A percentile compares a stretch with the other conserved stretches of the same genome.
Evolutionary conservation across 805 yeast species (phyloP).

Genomic region (Scheffersomyces ergatensis): DNA sequence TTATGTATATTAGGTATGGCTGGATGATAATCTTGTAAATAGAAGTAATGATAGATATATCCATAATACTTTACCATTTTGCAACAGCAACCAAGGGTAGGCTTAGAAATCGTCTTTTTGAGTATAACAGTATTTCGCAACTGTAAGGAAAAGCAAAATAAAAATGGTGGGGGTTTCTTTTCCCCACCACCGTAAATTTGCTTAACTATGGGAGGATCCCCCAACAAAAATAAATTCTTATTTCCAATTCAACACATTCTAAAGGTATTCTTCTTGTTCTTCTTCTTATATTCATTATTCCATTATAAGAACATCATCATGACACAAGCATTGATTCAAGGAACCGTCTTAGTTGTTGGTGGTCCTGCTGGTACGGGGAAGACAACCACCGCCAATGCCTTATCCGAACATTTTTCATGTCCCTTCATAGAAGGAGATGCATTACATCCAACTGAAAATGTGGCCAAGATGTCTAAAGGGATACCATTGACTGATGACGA

Average conservation of each 20-base stretch:
- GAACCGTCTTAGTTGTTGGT: slow-evolving; percentile 62
- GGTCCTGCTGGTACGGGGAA: slow-evolving; percentile 98
- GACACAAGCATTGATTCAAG: slow-evolving; percentile 6
- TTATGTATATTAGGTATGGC: not conserved
- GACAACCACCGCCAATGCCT: slow-evolving; percentile 63
- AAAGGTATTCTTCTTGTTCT: too few species aligned
- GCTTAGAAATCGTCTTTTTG: too few species aligned
- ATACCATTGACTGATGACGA: slow-evolving; percentile 86
- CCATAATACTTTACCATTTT: too few species aligned
- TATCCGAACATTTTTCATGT: slow-evolving; percentile 46
- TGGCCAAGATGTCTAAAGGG: slow-evolving; percentile 80
- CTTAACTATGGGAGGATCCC: too few species aligned
- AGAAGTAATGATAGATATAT: not conserved
- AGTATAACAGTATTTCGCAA: too few species aligned
- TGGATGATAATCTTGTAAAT: not conserved
- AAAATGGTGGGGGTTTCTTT: too few species aligned
- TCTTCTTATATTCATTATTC: not conserved
- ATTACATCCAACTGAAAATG: slow-evolving; percentile 67
- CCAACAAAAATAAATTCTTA: too few species aligned
- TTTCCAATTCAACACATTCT: too few species aligned
- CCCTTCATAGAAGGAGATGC: slow-evolving; percentile 84
- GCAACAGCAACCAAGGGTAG: too few species aligned
- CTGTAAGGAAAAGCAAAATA: too few species aligned
- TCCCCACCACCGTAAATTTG: too few species aligned
- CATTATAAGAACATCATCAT: not conserved